phyloP scores from a whole-genome alignment of 2,329 filamentous ascomycete genomes.

The Lasiodiplodia sp. region DNA sequence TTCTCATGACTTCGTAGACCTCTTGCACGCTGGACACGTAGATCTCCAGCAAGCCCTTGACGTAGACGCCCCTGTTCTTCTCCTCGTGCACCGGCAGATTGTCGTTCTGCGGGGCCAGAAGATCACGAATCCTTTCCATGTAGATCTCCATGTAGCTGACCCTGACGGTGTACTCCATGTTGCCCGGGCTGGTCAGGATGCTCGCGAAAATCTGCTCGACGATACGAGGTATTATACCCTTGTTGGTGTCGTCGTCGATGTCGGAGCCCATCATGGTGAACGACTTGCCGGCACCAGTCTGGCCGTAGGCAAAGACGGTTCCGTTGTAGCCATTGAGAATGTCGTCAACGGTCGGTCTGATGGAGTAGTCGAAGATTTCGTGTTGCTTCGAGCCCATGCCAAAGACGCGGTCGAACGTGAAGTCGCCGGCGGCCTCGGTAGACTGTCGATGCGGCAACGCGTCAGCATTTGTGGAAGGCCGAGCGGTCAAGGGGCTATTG shows the following conservation, averaged over 20 bases:
- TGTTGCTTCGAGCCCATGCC: conserved; percentile 88
- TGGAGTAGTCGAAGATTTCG: conserved; percentile 98
- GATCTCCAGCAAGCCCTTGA: conserved; percentile 92
- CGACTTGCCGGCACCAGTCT: conserved; percentile 98
- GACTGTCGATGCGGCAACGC: conserved; percentile 62
- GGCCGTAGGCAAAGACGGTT: conserved; percentile 97
- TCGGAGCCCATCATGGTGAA: conserved; percentile 99
- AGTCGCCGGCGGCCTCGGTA: conserved; percentile 76
- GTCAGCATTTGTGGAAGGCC: conserved; percentile 27
- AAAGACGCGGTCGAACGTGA: conserved; percentile 98
- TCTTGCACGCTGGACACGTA: conserved; percentile 96
- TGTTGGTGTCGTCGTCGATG: conserved; percentile 86
- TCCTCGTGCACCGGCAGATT: conserved; percentile 98
- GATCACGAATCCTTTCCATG: conserved; percentile 97
- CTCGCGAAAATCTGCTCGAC: conserved; percentile 97
- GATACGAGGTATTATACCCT: conserved; percentile 96
- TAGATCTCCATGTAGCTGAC: conserved; percentile 99
- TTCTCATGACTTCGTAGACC: conserved; percentile 95
- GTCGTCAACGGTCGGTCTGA: conserved; percentile 93
- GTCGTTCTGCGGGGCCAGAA: conserved; percentile 91
- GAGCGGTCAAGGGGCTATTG: neutral
- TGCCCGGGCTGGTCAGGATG: conserved; percentile 88
- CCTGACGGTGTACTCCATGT: conserved; percentile 97
- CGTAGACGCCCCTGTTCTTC: conserved; percentile 94
- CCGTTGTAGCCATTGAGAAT: conserved; percentile 99